Percentiles rank a stretch among this genome's conserved stretches.
These are phyloP conservation scores for Aspergillus novoparasiticus DNA, from an alignment of 2,329 filamentous ascomycete genomes.

Conservation along the genomic window DNA sequence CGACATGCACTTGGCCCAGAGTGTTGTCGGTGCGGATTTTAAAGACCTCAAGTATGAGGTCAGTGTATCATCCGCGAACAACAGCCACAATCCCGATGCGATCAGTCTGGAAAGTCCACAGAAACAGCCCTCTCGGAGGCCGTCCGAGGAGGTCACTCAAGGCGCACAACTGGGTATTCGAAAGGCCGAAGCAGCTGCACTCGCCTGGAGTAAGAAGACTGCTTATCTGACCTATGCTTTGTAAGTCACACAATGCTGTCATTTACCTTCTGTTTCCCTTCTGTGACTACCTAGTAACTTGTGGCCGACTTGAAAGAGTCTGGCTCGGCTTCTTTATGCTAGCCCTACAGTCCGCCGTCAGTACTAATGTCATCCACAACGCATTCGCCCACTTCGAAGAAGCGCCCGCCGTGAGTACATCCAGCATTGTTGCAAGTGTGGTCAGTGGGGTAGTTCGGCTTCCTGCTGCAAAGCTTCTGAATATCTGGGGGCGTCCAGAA, in stretches of 20 bases:
- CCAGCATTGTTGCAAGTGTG: slow-evolving; percentile 57
- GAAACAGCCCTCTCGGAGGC: background rate
- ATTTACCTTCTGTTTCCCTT: background rate
- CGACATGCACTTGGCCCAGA: slow-evolving; percentile 11
- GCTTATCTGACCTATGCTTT: slow-evolving; percentile 37
- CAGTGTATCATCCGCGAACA: background rate
- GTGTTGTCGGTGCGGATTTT: slow-evolving; percentile 9
- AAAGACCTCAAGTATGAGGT: slow-evolving; percentile 8
- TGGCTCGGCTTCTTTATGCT: slow-evolving; percentile 3
- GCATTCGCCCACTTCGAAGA: background rate
- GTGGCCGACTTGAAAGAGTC: background rate
- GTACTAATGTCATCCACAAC: slow-evolving; percentile 1
- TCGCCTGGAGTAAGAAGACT: slow-evolving; percentile 49
- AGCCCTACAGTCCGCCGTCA: slow-evolving; percentile 2
- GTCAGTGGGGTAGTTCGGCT: slow-evolving; percentile 62
- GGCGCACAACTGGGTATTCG: slow-evolving; percentile 14
- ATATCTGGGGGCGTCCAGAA: slow-evolving; percentile 64
- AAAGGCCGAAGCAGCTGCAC: slow-evolving; percentile 50
- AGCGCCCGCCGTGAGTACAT: slow-evolving; percentile 35
- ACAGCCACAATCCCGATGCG: slow-evolving; percentile 4
- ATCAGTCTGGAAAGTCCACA: slow-evolving; percentile 1
- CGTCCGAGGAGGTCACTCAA: slow-evolving; percentile 8
- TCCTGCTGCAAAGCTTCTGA: slow-evolving; percentile 63
- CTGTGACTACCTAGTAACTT: too few relatives aligned
- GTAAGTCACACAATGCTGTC: slow-evolving; percentile 18